These are phyloP conservation scores for Lumnitzera littorea DNA, from an alignment of 345 rosid genomes.

Conservation along the genomic window DNA sequence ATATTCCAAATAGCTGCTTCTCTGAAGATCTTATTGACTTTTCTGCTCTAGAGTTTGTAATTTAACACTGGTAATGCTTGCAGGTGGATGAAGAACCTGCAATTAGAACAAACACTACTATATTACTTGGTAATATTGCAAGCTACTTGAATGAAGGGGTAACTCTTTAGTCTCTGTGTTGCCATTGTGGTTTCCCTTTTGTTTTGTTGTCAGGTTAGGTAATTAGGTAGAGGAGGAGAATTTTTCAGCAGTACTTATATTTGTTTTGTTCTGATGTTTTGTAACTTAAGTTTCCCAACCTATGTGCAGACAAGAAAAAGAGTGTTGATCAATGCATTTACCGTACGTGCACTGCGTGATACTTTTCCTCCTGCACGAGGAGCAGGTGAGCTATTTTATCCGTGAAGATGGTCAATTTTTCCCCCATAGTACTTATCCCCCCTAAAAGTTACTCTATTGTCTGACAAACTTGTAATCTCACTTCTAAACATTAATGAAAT, in stretches of 20 bases:
- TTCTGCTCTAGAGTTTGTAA: neutral
- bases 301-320: constrained; percentile 77
- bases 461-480: too few relatives aligned
- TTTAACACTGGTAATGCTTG: constrained; percentile 12
- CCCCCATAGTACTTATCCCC: too few relatives aligned
- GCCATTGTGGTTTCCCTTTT: too few relatives aligned
- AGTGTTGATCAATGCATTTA: constrained; percentile 95
- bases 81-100: constrained; percentile 99
- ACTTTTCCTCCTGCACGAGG: constrained; percentile 97
- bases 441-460: too few relatives aligned
- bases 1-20: too few relatives aligned
- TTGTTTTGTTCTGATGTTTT: neutral
- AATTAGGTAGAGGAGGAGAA: too few relatives aligned
- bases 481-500: too few relatives aligned
- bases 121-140: constrained; percentile 94
- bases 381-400: constrained; percentile 52
- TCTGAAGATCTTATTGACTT: too few relatives aligned
- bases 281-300: neutral
- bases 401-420: too few relatives aligned
- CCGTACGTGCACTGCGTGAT: constrained; percentile 97
- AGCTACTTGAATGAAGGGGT: constrained; percentile 91
- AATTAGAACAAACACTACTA: constrained; percentile 95
- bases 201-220: too few relatives aligned
- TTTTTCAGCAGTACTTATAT: neutral
- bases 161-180: constrained; percentile 14